Conservation (phyloP, 192 early-diverging fungal genomes). For the Coemansia sp. region DNA sequence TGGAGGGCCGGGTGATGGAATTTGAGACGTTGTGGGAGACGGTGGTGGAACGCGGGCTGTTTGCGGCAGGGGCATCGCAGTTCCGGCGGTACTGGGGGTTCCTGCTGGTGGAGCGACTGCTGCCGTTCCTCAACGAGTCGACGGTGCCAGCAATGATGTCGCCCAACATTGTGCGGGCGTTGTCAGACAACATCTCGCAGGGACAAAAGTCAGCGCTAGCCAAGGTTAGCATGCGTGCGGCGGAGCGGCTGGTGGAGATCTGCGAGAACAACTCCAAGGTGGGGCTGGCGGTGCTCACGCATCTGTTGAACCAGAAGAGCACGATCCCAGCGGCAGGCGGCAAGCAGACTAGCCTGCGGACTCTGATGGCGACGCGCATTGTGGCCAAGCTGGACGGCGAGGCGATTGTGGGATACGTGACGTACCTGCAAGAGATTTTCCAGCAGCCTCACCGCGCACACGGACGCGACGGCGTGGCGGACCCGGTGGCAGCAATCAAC, state of each 20-base stretch:
- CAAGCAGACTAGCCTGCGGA: slow-evolving; percentile 57
- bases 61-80: slow-evolving; percentile 67
- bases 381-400: slow-evolving; percentile 66
- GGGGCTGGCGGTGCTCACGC: slow-evolving; percentile 73
- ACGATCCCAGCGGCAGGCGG: slow-evolving; percentile 61
- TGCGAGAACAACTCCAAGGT: slow-evolving; percentile 66
- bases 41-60: slow-evolving; percentile 74
- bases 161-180: slow-evolving; percentile 75
- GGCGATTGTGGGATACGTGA: slow-evolving; percentile 68
- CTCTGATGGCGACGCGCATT: slow-evolving; percentile 78
- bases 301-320: slow-evolving; percentile 74
- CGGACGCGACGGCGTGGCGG: slow-evolving; percentile 27
- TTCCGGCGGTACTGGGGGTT: slow-evolving; percentile 90
- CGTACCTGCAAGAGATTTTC: slow-evolving; percentile 70
- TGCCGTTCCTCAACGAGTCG: slow-evolving; percentile 38
- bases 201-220: slow-evolving; percentile 68
- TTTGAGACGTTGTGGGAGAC: slow-evolving; percentile 79
- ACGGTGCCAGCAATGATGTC: slow-evolving; percentile 54
- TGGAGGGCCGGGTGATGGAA: slow-evolving; percentile 38
- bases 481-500: slow-evolving; percentile 26
- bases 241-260: slow-evolving; percentile 48
- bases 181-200: slow-evolving; percentile 83
- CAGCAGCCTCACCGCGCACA: slow-evolving; percentile 47
- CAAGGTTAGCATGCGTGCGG: slow-evolving; percentile 63
- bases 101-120: slow-evolving; percentile 66